phyloP scores from a whole-genome alignment of 805 yeast species.

The Candida adriatica region DNA sequence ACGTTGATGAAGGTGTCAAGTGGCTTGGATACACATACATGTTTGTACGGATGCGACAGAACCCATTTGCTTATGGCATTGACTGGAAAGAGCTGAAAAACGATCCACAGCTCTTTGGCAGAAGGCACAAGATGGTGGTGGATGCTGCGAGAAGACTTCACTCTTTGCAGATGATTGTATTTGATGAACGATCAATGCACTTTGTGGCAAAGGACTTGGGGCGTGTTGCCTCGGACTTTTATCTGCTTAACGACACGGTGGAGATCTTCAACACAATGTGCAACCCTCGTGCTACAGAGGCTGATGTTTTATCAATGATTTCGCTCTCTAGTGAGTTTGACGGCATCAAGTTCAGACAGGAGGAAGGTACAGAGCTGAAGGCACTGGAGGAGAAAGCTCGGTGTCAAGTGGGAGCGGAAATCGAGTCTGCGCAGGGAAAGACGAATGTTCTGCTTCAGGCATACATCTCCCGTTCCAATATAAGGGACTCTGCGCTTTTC shows the following conservation, averaged over 20 bases:
- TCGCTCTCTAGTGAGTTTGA: conserved; percentile 94
- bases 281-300: conserved; percentile 82
- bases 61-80: conserved; percentile 88
- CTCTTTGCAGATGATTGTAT: conserved; percentile 84
- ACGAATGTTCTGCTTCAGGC: conserved; percentile 85
- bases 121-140: conserved; percentile 68
- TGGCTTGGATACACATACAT: conserved; percentile 98
- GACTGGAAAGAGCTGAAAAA: conserved; percentile 78
- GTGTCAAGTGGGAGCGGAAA: conserved; percentile 76
- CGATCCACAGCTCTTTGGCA: conserved; percentile 73
- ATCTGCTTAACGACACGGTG: conserved; percentile 74
- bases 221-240: conserved; percentile 90
- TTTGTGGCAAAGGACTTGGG: conserved; percentile 86
- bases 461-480: conserved; percentile 65
- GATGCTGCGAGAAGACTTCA: conserved; percentile 82
- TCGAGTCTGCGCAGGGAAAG: conserved; percentile 75
- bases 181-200: conserved; percentile 76
- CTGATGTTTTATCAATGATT: conserved; percentile 81
- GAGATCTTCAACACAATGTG: conserved; percentile 85
- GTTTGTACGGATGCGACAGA: conserved; percentile 89
- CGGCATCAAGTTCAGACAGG: conserved; percentile 80
- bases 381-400: conserved; percentile 55
- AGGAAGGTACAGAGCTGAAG: conserved; percentile 72
- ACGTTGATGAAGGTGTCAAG: conserved; percentile 86
- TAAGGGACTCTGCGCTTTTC: conserved; percentile 72